Base-by-base conservation (phyloP, 1,284 basidiomycete species). In the Pholiota adiposa region DNA sequence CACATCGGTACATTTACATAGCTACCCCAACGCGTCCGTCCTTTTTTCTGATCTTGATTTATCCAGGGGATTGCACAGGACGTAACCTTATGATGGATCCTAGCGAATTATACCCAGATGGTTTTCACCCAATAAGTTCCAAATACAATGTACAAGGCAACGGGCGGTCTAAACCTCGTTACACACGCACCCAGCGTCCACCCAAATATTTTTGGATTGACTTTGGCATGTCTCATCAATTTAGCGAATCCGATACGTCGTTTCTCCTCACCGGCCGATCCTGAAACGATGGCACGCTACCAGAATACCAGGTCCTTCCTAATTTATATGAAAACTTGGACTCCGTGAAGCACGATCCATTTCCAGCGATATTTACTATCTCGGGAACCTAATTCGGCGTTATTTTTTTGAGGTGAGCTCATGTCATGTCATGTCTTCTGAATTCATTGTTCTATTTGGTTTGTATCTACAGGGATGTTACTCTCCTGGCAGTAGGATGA, bases 11-110 rank as follows among this genome's bases (percentile, higher is more conserved):
- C 29, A 5, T 31, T 31, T 31, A 5, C 29, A 31, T n/a, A n/a
- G n/a, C n/a, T n/a, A n/a, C n/a, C n/a, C n/a, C n/a, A n/a, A n/a
- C n/a, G n/a, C n/a, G n/a, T n/a, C n/a, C n/a, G n/a, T n/a, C n/a
- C 29, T 31, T 31, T 11, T 31, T 31, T 31, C 11, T 31, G 29
- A 31, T 11, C 29, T 31, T 5, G 11, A 5, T 11, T 5, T 31
- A 31, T 5, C 4, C 11, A 83, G 81, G 1, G n/a, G 80, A 83
- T 51, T 73, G 70, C 56, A 72, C 71, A 48, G 27, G 29, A 2
- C 34, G 62, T 58, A 79, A 79, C 40, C 62, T 78, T 12, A 75
- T 79, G 74, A 70, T 75, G 68, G 72, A 77, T 52, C 62, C 70
- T 1, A 51, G n/a, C 1, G 43, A 34, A 3, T 50, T 80, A 4